Evolutionary conservation across 2,329 filamentous ascomycete genomes (phyloP).

Genomic region (Colletotrichum nymphaeae): DNA sequence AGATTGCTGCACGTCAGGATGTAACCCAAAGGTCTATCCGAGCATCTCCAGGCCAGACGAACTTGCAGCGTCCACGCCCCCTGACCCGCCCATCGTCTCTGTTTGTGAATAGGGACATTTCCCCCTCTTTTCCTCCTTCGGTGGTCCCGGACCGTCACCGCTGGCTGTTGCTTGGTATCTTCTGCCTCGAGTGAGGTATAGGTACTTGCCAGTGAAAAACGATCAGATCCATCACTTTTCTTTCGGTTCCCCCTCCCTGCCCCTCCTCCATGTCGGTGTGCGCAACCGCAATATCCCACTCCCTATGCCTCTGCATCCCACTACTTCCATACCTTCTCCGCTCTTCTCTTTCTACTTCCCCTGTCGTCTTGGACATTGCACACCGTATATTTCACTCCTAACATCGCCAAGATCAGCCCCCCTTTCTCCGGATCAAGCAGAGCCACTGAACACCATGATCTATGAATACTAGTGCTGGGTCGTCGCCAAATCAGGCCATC

Average conservation of each 20-base stretch:
- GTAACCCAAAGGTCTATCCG: slow-evolving; percentile 3
- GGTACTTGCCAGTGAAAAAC: slow-evolving; percentile 10
- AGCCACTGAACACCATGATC: background rate
- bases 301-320: background rate
- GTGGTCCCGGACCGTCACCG: slow-evolving; percentile 12
- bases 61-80: slow-evolving; percentile 4
- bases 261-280: slow-evolving; percentile 1
- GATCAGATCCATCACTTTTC: slow-evolving; percentile 8
- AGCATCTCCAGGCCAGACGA: slow-evolving; percentile 22
- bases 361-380: background rate
- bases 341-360: background rate
- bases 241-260: background rate
- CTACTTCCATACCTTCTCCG: background rate
- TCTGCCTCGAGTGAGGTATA: slow-evolving; percentile 17
- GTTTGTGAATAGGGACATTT: slow-evolving; percentile 23
- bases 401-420: slow-evolving; percentile 2
- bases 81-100: slow-evolving; percentile 11
- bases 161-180: slow-evolving; percentile 11
- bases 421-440: background rate
- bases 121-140: slow-evolving; percentile 5
- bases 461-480: slow-evolving; percentile 2
- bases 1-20: slow-evolving; percentile 27
- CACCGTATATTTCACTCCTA: slow-evolving; percentile 3
- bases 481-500: slow-evolving; percentile 12
- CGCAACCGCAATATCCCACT: slow-evolving; percentile 2